Evolutionary conservation across 2,329 filamentous ascomycete genomes (phyloP).

Genomic region (Cladosporium sp.): DNA sequence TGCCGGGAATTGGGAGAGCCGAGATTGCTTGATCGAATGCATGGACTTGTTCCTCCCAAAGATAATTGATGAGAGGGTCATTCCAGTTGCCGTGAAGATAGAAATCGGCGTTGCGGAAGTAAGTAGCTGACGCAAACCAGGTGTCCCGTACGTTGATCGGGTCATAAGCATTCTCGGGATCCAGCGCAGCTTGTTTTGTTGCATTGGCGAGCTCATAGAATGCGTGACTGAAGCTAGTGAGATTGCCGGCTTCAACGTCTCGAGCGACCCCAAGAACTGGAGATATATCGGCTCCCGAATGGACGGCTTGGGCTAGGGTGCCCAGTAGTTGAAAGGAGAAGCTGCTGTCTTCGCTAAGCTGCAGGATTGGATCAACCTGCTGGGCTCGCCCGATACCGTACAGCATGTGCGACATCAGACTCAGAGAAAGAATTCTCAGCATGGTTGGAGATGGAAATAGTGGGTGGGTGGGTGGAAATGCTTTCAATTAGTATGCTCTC

Average conservation of each 20-base stretch:
- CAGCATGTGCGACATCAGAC: no score
- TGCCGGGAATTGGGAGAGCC: conserved; percentile 34
- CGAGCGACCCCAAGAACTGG: conserved; percentile 9
- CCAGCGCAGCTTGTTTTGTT: conserved; percentile 15
- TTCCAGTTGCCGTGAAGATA: conserved; percentile 45
- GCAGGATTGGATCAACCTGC: no score
- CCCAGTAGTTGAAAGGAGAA: neutral
- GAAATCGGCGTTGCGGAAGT: conserved; percentile 47
- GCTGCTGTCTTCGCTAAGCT: no score
- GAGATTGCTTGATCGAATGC: conserved; percentile 44
- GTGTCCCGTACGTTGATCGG: neutral
- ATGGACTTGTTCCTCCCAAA: conserved; percentile 40
- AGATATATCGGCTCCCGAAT: conserved; percentile 2
- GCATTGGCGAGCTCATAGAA: conserved; percentile 14
- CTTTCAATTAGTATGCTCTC: no score
- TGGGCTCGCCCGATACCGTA: no score
- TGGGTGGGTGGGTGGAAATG: no score
- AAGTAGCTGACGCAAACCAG: conserved; percentile 42
- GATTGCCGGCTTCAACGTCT: conserved; percentile 18
- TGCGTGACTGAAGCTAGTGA: conserved; percentile 15
- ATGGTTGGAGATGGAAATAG: no score
- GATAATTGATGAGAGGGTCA: conserved; percentile 42
- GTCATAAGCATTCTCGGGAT: conserved; percentile 4
- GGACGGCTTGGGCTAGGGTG: neutral
- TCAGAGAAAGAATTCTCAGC: no score